Base-by-base conservation (phyloP, 495 filamentous ascomycete species). In the Aspergillus indologenus region DNA sequence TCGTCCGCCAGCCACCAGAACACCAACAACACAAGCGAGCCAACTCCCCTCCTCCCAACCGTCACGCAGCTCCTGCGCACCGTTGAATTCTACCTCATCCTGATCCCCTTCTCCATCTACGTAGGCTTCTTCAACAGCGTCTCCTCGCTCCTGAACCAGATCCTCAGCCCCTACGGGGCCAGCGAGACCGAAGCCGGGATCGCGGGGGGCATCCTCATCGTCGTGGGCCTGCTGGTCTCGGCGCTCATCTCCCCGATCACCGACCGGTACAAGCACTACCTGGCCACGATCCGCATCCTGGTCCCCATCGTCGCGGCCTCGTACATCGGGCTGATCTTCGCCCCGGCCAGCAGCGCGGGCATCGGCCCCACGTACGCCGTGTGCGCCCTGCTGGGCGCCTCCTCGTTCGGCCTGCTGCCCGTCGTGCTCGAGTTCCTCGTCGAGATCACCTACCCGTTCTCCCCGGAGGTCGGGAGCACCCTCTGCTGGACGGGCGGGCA, bases 91-190 rank as follows among this genome's bases (percentile, higher is more conserved):
- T 92, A 85, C 80, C 79, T 92, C 56, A 74, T 95, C 66, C 70
- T 90, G 42, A 59, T 90, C 59, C 85, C 90, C 53, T 98, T 93
- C 75, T 73, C 83, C 49, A 69, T 92, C 68, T 96, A 93, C 75
- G 90, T 97, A 60, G 90, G 87, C 45, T 87, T 92, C 78, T 98
- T 98, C 83, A 97, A 96, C 79, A 86, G 86, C 70, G 74, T 91
- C 65, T 95, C 92, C 49, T 89, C 90, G 15, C 84, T 98, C 5
- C 78, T 98, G 1, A 95, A 92, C 78, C 92, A 96, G 68, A 89
- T 98, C 71, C 83, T 98, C 56, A 73, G 82, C 8, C 94, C 94
- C 0, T 89, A 96, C 75, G 84, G 80, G 61, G 96, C 87, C 81
- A 81, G 74, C 54, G 88, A 92, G 69, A 86, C 86, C 45, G 81